phyloP scores from a whole-genome alignment of 1,284 basidiomycete species.

The Tilletiopsis washingtonensis region DNA sequence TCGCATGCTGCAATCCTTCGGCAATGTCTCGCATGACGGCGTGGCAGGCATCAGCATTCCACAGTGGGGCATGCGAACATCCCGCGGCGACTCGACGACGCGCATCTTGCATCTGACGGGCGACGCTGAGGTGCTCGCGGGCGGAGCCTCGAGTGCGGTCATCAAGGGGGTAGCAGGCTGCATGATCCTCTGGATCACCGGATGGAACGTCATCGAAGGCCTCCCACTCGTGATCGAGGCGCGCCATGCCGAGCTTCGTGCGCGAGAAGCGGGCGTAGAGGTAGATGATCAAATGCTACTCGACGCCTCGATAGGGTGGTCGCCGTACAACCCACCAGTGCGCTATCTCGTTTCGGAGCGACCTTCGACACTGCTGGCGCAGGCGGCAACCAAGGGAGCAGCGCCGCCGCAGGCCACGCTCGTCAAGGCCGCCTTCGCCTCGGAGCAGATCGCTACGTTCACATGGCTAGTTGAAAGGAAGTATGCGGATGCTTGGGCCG shows the following conservation, averaged over 20 bases:
- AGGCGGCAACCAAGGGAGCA: no score
- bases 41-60: conserved; percentile 11
- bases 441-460: conserved; percentile 6
- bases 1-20: conserved; percentile 8
- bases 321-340: conserved; percentile 12
- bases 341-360: not conserved
- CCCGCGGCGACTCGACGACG: not conserved
- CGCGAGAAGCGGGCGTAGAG: no score
- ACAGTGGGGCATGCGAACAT: not conserved
- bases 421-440: conserved; percentile 2
- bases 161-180: conserved; percentile 5
- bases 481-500: not conserved
- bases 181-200: conserved; percentile 5
- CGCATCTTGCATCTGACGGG: conserved; percentile 7
- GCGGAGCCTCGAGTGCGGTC: conserved; percentile 1
- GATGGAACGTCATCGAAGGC: not conserved
- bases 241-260: not conserved
- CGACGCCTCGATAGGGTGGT: conserved; percentile 2
- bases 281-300: no score
- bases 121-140: conserved; percentile 6
- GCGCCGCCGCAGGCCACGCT: conserved; percentile 2
- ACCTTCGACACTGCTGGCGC: not conserved
- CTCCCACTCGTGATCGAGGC: conserved; percentile 3
- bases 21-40: conserved; percentile 9
- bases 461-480: not conserved